Evolutionary conservation across 345 rosid species (phyloP), one percentile per base, ranked within the genome.

Genomic region (Aquilaria malaccensis): DNA sequence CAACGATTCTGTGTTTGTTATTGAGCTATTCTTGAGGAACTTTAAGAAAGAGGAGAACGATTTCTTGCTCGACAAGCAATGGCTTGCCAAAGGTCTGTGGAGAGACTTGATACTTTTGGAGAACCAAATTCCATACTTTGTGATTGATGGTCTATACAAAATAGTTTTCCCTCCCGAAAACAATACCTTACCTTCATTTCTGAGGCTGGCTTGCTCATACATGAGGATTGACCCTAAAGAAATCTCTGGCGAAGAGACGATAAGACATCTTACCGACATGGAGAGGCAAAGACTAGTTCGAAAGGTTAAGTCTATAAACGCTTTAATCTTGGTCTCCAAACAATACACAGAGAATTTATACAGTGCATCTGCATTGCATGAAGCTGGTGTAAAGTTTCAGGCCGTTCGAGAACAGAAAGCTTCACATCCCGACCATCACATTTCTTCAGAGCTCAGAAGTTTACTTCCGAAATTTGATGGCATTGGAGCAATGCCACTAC

Each of bases 401-500:
- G 30, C 10, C 5, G 10, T 37, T 1, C 5, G 4, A 15, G 1
- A 47, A 54, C 0, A 30, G 50, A 15, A 29, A 3, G 29, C 13
- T 69, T 37, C 43, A 3, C 43, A 37, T 37, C 43, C 43, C 43
- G 7, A 37, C 43, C 43, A 37, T 37, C 43, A 37, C 43, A 5
- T 37, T 37, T 9, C 43, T 37, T 9, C 43, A 37, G 7, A 37
- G 43, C 43, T 37, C 43, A 10, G 11, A 11, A 9, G 15, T 57
- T 11, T 58, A 52, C 1, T 0, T 22, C 10, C 7, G 53, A 5
- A 53, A 61, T 9, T 3, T 57, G 13, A 55, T 12, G 37, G 59
- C 50, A 13, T 52, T 69, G n/a, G 67, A 62, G 63, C 67, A 57
- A 43, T 69, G 59, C 41, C 59, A 45, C 3, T 45, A 56, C 22